Base-by-base conservation (phyloP, 352 stramenopile species). In the Peronospora destructor region DNA sequence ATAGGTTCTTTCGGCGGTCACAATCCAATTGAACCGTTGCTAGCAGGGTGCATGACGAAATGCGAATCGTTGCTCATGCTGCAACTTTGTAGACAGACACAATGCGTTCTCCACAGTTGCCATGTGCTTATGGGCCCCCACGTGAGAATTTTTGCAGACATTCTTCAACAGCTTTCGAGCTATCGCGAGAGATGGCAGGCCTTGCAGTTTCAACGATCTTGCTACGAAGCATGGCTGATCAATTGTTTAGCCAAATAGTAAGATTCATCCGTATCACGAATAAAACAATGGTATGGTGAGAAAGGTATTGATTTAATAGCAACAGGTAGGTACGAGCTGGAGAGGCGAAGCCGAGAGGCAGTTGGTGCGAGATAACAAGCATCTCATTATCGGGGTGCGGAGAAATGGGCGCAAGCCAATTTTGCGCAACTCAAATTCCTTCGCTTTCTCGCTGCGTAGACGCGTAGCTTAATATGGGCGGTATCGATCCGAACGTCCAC, bases 401-500 rank as follows among this genome's bases (percentile, higher is more conserved):
- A 44, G 34, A 43, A 25, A 50, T 14, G 46, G 17, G 19, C 32
- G 35, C 12, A 32, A 3, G 28, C 25, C 38, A 26, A 42, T 25
- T 35, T 48, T 45, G 34, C 21, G 28, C 17, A 41, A 36, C 16
- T 45, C 10, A 13, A 25, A 47, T 62, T 33, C n/a, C 36, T 61
- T 55, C 34, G 21, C 36, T 37, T 54, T 64, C 40, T 67, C 36
- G 49, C 45, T 42, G 32, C 50, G 25, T 46, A 11, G 16, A 29
- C 49, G 12, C 17, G 21, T 43, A 45, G 41, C 46, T 84, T 75
- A 91, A 64, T 91, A 91, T 41, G 81, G 81, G 54, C 81, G 81
- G 68, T 91, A 91, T 71, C 81, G 71, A 19, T 91, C 81, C 60
- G 81, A 87, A 48, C 78, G 71, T 25, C 73, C 73, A 35, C 73